Percentiles rank a stretch among this genome's conserved stretches.
phyloP scores from a whole-genome alignment of 106 monocot species.

The Allium fistulosum region DNA sequence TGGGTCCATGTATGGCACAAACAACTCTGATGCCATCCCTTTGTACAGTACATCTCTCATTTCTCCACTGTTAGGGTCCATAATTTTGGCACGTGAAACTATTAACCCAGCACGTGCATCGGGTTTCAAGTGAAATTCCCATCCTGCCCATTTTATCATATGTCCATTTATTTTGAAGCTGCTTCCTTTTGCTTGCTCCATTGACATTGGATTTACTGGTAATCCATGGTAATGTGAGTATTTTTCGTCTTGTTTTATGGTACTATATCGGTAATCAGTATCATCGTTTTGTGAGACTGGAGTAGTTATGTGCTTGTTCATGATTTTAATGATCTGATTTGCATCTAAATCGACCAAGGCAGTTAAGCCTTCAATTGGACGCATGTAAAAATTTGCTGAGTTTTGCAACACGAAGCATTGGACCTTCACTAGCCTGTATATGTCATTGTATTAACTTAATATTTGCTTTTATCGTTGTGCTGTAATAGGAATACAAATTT shows the following conservation, averaged over 20 bases:
- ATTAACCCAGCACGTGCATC: conserved; percentile 68
- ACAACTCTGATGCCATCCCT: conserved; percentile 70
- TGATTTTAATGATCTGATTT: conserved; percentile 31
- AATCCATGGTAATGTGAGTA: not conserved
- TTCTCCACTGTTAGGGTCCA: conserved; percentile 47
- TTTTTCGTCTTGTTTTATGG: not conserved
- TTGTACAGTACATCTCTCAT: conserved; percentile 51
- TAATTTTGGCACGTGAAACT: conserved; percentile 28
- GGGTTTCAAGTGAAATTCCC: conserved; percentile 72
- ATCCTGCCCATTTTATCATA: conserved; percentile 54
- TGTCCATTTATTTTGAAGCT: conserved; percentile 49
- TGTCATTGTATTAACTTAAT: not conserved
- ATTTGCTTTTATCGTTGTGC: not conserved
- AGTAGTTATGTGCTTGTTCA: conserved; percentile 23
- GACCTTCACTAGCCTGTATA: conserved; percentile 34
- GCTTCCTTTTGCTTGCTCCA: conserved; percentile 59
- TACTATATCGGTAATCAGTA: conserved; percentile 64
- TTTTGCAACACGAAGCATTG: conserved; percentile 60
- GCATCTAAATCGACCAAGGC: conserved; percentile 64
- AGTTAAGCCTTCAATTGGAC: conserved; percentile 75
- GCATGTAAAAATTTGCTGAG: conserved; percentile 82
- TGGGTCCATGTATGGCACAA: conserved; percentile 92
- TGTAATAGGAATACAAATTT: too few relatives aligned
- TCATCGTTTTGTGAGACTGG: conserved; percentile 41
- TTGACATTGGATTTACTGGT: conserved; percentile 41